These are phyloP conservation scores for Peniophora sp. DNA, from an alignment of 1,284 basidiomycete species.

Conservation along the genomic window DNA sequence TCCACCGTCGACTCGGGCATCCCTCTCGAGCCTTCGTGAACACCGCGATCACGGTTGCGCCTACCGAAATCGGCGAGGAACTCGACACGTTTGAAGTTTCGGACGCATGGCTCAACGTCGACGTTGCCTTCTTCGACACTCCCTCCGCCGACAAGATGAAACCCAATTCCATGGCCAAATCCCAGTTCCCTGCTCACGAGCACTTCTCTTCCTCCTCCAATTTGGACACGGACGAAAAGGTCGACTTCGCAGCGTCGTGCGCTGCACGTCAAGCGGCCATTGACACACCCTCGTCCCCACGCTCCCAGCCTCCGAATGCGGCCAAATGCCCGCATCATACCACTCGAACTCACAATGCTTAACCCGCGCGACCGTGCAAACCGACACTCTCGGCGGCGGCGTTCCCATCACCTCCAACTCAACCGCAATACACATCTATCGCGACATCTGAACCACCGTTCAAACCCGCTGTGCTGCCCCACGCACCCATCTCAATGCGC, in stretches of 20 bases:
- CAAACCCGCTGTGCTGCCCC: no score
- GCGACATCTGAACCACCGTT: not conserved
- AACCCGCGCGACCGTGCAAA: constrained; percentile 39
- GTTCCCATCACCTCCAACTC: not conserved
- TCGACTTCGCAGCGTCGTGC: constrained; percentile 15
- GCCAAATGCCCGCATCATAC: constrained; percentile 69
- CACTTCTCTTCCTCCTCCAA: no score
- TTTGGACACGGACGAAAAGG: constrained; percentile 28
- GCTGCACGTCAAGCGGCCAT: constrained; percentile 47
- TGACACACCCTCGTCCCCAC: constrained; percentile 64
- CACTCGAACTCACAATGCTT: constrained; percentile 62
- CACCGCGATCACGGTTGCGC: constrained; percentile 41
- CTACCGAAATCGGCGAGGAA: constrained; percentile 11
- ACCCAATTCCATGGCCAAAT: no score
- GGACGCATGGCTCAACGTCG: constrained; percentile 69
- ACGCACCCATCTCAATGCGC: constrained; percentile 71
- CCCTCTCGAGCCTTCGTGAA: constrained; percentile 73
- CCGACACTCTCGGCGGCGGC: constrained; percentile 37
- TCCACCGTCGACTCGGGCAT: constrained; percentile 35
- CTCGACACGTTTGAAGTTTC: constrained; percentile 43
- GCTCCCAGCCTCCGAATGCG: constrained; percentile 67
- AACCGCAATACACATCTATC: not conserved
- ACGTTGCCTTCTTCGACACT: constrained; percentile 56
- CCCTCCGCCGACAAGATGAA: constrained; percentile 42
- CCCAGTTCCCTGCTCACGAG: constrained; percentile 44